Conservation (phyloP, 768 basidiomycete genomes). For the Auricularia cornea region DNA sequence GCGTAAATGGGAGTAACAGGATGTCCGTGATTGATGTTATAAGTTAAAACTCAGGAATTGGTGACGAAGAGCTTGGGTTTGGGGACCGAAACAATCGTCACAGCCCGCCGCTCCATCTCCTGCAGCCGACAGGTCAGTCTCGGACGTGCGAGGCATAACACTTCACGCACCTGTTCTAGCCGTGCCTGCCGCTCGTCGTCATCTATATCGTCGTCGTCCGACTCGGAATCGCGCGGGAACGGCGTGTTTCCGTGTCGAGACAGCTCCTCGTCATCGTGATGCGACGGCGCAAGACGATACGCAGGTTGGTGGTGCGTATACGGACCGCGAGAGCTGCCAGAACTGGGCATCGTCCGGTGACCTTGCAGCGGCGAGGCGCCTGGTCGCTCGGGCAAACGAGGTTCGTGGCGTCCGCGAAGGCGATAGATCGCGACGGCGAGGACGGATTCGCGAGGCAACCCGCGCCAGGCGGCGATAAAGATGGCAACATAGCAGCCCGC, state of each 20-base stretch:
- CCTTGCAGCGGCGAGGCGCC: slow-evolving; percentile 23
- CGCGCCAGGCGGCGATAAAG: slow-evolving; percentile 47
- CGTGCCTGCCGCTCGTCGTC: slow-evolving; percentile 62
- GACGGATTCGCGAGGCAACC: slow-evolving; percentile 48
- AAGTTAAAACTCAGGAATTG: slow-evolving; percentile 40
- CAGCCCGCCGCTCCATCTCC: slow-evolving; percentile 74
- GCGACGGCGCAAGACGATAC: slow-evolving; percentile 36
- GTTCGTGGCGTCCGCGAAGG: slow-evolving; percentile 28
- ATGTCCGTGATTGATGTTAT: not conserved
- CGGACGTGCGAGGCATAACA: no score
- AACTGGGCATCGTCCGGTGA: slow-evolving; percentile 5
- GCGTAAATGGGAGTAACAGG: not conserved
- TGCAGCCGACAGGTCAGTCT: no score
- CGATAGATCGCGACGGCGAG: slow-evolving; percentile 41
- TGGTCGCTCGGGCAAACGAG: slow-evolving; percentile 13
- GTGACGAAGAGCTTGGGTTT: slow-evolving; percentile 66
- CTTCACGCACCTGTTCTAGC: slow-evolving; percentile 55
- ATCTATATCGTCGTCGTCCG: slow-evolving; percentile 41
- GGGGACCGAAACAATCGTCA: slow-evolving; percentile 70
- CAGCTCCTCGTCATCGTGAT: slow-evolving; percentile 34
- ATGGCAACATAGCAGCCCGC: slow-evolving; percentile 48
- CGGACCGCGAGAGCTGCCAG: slow-evolving; percentile 34
- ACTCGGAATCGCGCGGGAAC: slow-evolving; percentile 31
- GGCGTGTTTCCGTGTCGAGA: slow-evolving; percentile 32
- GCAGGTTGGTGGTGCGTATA: slow-evolving; percentile 58